Evolutionary conservation across 768 basidiomycete species (phyloP).

Genomic region (Rhodocollybia butyracea): DNA sequence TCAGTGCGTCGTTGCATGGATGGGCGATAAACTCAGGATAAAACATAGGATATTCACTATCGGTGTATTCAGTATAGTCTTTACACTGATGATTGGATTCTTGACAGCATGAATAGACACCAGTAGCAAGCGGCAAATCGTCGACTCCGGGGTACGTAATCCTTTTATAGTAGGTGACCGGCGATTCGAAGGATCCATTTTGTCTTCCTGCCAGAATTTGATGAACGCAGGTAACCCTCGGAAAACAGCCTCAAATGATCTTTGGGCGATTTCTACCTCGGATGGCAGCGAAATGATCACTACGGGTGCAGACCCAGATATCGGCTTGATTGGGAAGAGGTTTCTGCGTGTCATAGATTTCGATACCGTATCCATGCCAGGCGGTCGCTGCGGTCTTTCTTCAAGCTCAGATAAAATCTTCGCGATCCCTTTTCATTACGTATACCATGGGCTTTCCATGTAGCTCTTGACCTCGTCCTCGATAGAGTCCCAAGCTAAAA

Average conservation of each 20-base stretch:
- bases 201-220: conserved; percentile 7
- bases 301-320: conserved; percentile 9
- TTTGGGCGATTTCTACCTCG: background rate
- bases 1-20: conserved; percentile 26
- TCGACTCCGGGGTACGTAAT: background rate
- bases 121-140: conserved; percentile 15
- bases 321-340: conserved; percentile 7
- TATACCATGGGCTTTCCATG: too few relatives aligned
- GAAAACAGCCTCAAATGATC: conserved; percentile 11
- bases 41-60: conserved; percentile 21
- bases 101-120: conserved; percentile 26
- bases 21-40: conserved; percentile 34
- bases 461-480: too few relatives aligned
- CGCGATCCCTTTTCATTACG: too few relatives aligned
- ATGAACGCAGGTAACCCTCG: conserved; percentile 2
- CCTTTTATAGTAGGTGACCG: background rate
- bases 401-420: too few relatives aligned
- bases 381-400: too few relatives aligned
- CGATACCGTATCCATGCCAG: conserved; percentile 21
- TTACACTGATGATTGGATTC: background rate
- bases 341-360: conserved; percentile 9
- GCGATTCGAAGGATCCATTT: background rate
- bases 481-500: too few relatives aligned
- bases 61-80: too few relatives aligned
- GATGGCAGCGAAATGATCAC: conserved; percentile 16